Base-by-base conservation (phyloP, 2,329 filamentous ascomycete species). In the Trichophyton verrucosum region DNA sequence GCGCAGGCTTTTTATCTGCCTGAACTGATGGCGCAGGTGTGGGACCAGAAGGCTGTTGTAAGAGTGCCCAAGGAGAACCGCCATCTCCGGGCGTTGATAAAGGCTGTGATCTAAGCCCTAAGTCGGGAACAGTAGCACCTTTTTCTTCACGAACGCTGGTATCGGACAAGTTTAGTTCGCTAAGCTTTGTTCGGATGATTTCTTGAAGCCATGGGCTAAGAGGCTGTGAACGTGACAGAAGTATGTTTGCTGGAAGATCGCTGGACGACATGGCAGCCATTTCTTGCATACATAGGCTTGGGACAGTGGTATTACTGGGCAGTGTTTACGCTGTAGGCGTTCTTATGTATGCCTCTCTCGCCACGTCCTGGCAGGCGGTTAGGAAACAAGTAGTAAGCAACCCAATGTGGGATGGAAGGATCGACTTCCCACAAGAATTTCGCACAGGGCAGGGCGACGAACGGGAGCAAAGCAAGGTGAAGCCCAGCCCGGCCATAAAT, bases 101-200 rank as follows among this genome's bases (percentile, higher is more conserved):
- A 20, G 51, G 51, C 27, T 36, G 51, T 33, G 51, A 36, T 36
- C 24, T 55, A 55, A 55, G 51, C 51, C 51, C 51, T 55, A 55
- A 11, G 6, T 55, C 30, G 17, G 51, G 9, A 2, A 9, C 51
- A 33, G 30, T 4, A 9, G 15, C 30, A 8, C 1, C n/a, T n/a
- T 36, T 27, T n/a, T n/a, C 24, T 13, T 20, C 51, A 20, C 33
- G 17, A 2, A 7, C 30, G 13, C n/a, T 36, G 6, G 30, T 24
- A 17, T 38, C 51, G 20, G 30, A 55, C 20, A 55, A n/a, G n/a
- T 55, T 27, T 20, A 55, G 51, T 7, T 55, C 51, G 27, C 30
- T 55, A 36, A 55, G 51, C 51, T 55, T 33, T n/a, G 24, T 55
- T 24, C 30, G 51, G 51, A 55, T 55, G 51, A 55, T 15, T 9